These are phyloP conservation scores for Herpetomonas tarakana DNA, from an alignment of 208 protist genomes.

Conservation along the genomic window DNA sequence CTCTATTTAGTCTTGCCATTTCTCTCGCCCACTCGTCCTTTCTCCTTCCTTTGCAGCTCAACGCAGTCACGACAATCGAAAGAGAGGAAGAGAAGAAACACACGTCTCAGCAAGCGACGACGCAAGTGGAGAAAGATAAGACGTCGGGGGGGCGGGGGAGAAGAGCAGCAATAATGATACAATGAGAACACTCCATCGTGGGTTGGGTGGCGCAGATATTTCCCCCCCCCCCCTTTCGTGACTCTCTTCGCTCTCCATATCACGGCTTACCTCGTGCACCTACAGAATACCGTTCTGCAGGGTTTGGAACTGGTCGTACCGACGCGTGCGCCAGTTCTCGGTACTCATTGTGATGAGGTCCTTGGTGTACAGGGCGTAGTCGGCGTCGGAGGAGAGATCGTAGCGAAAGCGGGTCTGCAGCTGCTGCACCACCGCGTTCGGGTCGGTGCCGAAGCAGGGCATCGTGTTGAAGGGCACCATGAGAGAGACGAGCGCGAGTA, in stretches of 20 bases:
- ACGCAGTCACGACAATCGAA: not conserved
- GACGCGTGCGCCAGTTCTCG: constrained; percentile 91
- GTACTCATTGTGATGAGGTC: constrained; percentile 86
- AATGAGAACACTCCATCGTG: too few relatives aligned
- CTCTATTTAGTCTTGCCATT: too few relatives aligned
- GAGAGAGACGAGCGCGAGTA: constrained; percentile 80
- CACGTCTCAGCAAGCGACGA: not conserved
- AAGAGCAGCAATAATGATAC: too few relatives aligned
- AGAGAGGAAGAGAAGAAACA: constrained; percentile 4
- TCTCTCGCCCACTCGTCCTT: too few relatives aligned
- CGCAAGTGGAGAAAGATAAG: not conserved
- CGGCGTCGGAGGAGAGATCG: constrained; percentile 75
- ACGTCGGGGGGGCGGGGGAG: too few relatives aligned
- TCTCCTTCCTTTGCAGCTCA: too few relatives aligned
- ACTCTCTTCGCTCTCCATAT: not conserved
- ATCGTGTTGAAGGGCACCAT: constrained; percentile 86
- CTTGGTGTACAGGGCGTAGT: constrained; percentile 81
- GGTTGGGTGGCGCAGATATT: too few relatives aligned
- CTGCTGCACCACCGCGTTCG: constrained; percentile 50
- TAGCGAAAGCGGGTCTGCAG: constrained; percentile 79
- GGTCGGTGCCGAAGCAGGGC: constrained; percentile 84
- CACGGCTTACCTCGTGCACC: not conserved
- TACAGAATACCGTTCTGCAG: constrained; percentile 92
- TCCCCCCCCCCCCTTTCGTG: not conserved
- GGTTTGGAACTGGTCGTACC: constrained; percentile 92